Conservation (phyloP, 192 early-diverging fungal genomes). For the Ambispora gerdemannii region DNA sequence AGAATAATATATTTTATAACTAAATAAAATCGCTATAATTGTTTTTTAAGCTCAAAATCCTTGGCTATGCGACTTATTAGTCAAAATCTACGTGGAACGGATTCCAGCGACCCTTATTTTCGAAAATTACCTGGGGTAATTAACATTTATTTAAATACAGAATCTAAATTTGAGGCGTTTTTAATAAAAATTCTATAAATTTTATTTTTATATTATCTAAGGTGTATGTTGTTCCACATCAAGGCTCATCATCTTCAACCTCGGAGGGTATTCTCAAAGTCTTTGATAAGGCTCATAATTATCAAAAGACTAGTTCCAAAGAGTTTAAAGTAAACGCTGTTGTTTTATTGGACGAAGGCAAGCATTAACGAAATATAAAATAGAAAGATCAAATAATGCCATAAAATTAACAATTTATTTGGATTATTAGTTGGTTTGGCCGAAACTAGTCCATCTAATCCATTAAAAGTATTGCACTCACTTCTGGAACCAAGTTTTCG, state of each 20-base stretch:
- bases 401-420: not conserved
- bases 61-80: constrained; percentile 25
- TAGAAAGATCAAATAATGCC: too few relatives aligned
- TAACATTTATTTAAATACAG: not conserved
- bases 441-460: constrained; percentile 23
- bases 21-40: too few relatives aligned
- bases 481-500: constrained; percentile 30
- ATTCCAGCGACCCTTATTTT: constrained; percentile 31
- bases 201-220: not conserved
- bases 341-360: constrained; percentile 33
- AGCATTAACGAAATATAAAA: constrained; percentile 24
- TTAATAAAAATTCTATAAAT: too few relatives aligned
- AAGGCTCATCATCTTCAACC: constrained; percentile 34
- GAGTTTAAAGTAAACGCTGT: constrained; percentile 27
- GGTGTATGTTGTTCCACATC: constrained; percentile 32
- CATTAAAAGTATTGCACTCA: constrained; percentile 28
- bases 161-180: too few relatives aligned
- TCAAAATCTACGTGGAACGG: constrained; percentile 30
- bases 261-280: constrained; percentile 35
- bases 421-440: constrained; percentile 26
- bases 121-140: constrained; percentile 20
- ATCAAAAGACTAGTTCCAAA: constrained; percentile 25
- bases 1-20: too few relatives aligned
- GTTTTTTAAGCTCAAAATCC: constrained; percentile 27
- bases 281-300: constrained; percentile 28